Base-by-base conservation (phyloP, 1,139 yeast genomes). In the Sugiyamaella sp. region DNA sequence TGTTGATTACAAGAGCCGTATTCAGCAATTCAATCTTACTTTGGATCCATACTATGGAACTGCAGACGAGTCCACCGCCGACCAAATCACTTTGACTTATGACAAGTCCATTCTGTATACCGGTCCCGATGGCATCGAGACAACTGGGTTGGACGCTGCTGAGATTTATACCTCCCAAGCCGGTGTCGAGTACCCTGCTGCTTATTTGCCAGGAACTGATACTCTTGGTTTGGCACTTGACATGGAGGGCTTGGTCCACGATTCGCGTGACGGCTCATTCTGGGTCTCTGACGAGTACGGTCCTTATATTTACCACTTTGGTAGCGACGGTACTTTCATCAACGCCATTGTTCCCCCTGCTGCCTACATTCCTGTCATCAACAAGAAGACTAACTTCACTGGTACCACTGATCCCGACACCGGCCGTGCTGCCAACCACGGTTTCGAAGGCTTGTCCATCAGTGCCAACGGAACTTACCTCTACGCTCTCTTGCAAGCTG, bases 231-330 rank as follows among this genome's bases (percentile, higher is more conserved):
- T 56, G 9, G 32, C 46, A 6, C 35, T 58, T 16, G 59, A 58
- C 32, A 46, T 40, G 9, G 61, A 58, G 37, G 59, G 61, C 16
- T 40, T 58, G 9, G 59, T 57, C 14, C 56, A 53, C 42, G 47
- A 56, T 32, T 47, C 54, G 4, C 38, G 43, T 12, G 61, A 58
- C 33, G 49, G 50, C 12, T 48, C 55, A 22, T 58, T 54, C 51
- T 58, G 61, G 59, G 19, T 46, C 16, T 56, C 59, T 9, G 61
- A 58, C 35, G 61, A 58, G 43, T 58, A 58, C 29, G 61, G 61
- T 22, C 61, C 61, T 9, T 58, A 56, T 43, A 51, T 58, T 41
- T 58, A 58, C 32, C 59, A 58, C 38, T 54, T 54, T 39, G 46
- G 33, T 19, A 29, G 38, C 25, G 19, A 49, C 24, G 58, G 61